phyloP scores from a whole-genome alignment of 768 basidiomycete species.

The Podaxis carcinomalis region DNA sequence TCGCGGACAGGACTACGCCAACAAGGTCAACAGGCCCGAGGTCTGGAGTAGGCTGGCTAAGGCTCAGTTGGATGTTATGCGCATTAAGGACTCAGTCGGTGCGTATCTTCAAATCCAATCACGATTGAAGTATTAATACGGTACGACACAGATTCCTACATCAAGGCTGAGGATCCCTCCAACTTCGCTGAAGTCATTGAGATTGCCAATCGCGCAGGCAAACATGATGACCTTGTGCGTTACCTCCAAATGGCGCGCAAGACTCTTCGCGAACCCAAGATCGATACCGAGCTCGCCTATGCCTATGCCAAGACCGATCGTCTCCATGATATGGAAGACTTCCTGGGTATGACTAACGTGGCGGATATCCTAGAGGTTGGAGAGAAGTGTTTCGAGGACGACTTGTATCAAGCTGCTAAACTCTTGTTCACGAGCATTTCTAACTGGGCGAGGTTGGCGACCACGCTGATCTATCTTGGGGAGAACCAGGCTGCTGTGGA shows the following conservation, averaged over 20 bases:
- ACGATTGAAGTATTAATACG: not conserved
- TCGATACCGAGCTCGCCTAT: conserved; percentile 97
- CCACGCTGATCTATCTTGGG: conserved; percentile 95
- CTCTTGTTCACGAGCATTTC: conserved; percentile 94
- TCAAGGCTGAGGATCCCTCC: conserved; percentile 92
- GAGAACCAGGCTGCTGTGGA: conserved; percentile 99
- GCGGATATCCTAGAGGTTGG: conserved; percentile 96
- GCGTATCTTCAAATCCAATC: conserved; percentile 17
- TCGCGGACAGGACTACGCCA: conserved; percentile 92
- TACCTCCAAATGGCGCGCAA: conserved; percentile 99
- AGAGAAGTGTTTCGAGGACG: conserved; percentile 99
- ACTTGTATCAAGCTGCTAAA: conserved; percentile 95
- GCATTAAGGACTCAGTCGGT: conserved; percentile 98
- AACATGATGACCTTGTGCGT: conserved; percentile 90
- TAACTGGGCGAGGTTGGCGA: conserved; percentile 97
- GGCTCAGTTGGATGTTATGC: conserved; percentile 95
- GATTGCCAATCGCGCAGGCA: conserved; percentile 91
- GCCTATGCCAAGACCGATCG: conserved; percentile 96
- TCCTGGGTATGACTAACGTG: conserved; percentile 97
- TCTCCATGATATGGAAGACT: conserved; percentile 99
- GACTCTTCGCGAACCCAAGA: conserved; percentile 92
- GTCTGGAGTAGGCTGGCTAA: conserved; percentile 99
- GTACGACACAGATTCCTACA: conserved; percentile 77
- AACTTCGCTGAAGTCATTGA: conserved; percentile 96
- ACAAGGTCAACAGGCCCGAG: conserved; percentile 92